phyloP scores from a whole-genome alignment of 2,329 filamentous ascomycete genomes.

The Epichloe bromicola region DNA sequence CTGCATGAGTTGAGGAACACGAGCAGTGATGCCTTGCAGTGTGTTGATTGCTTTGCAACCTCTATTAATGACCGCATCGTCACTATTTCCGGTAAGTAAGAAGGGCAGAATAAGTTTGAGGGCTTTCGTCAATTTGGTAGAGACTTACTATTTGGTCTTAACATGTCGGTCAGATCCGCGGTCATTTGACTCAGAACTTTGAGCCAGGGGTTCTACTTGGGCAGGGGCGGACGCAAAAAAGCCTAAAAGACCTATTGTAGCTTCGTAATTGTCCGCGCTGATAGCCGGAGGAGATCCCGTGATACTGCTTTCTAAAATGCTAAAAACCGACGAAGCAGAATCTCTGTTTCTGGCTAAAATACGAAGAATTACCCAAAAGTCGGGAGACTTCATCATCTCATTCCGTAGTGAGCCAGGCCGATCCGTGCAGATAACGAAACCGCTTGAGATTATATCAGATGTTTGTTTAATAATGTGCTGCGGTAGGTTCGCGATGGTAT shows the following conservation, averaged over 20 bases:
- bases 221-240: constrained; percentile 78
- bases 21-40: constrained; percentile 67
- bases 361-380: constrained; percentile 89
- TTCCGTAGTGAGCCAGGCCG: constrained; percentile 67
- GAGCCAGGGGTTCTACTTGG: constrained; percentile 56
- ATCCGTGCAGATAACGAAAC: constrained; percentile 67
- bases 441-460: constrained; percentile 62
- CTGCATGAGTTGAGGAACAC: constrained; percentile 76
- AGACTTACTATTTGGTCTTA: constrained; percentile 15
- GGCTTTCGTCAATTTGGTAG: background rate
- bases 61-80: constrained; percentile 49
- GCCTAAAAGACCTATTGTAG: constrained; percentile 70
- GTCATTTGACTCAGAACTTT: constrained; percentile 44
- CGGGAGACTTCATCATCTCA: constrained; percentile 89
- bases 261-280: constrained; percentile 91
- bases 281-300: constrained; percentile 66
- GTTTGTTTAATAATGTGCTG: constrained; percentile 65
- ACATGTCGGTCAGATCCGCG: constrained; percentile 19
- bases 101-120: background rate
- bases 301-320: constrained; percentile 69
- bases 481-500: constrained; percentile 79
- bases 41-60: constrained; percentile 71
- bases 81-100: constrained; percentile 10
- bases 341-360: constrained; percentile 56
- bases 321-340: constrained; percentile 67